These are phyloP conservation scores for Venturiaceae sp. DNA, from an alignment of 2,329 filamentous ascomycete species.

Conservation along the genomic window DNA sequence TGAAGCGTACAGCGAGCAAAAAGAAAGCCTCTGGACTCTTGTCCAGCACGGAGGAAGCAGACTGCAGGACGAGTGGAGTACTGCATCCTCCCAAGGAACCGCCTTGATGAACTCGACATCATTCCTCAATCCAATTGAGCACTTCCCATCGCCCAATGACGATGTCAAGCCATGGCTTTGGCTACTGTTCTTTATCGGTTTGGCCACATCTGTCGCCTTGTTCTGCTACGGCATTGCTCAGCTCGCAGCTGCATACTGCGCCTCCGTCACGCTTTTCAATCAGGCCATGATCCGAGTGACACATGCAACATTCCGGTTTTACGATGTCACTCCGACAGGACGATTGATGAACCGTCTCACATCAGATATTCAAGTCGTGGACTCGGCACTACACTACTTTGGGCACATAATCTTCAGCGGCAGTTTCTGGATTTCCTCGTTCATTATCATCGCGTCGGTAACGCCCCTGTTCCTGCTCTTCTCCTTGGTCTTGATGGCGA, in stretches of 20 bases:
- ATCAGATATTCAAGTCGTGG: conserved; percentile 80
- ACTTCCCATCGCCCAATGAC: conserved; percentile 54
- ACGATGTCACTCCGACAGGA: conserved; percentile 81
- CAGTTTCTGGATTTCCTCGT: conserved; percentile 62
- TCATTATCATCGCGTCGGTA: conserved; percentile 68
- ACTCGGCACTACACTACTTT: conserved; percentile 25
- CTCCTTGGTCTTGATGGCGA: conserved; percentile 54
- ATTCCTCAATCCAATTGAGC: conserved; percentile 17
- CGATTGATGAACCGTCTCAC: conserved; percentile 88
- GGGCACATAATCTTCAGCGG: conserved; percentile 54
- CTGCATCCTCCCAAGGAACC: background rate
- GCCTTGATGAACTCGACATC: background rate
- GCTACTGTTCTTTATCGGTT: conserved; percentile 57
- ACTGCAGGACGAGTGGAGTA: conserved; percentile 2
- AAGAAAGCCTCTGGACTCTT: background rate
- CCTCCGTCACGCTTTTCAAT: conserved; percentile 65
- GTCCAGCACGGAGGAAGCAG: background rate
- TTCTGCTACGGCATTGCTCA: conserved; percentile 28
- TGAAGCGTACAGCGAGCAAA: conserved; percentile 51
- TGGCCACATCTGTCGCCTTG: conserved; percentile 49
- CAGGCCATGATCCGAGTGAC: conserved; percentile 65
- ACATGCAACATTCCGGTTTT: conserved; percentile 78
- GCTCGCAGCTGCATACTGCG: conserved; percentile 68
- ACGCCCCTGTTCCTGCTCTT: conserved; percentile 70
- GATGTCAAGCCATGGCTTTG: conserved; percentile 67